Evolutionary conservation across 1,284 basidiomycete species (phyloP).

Genomic region (Cryptococcus maquisensis): DNA sequence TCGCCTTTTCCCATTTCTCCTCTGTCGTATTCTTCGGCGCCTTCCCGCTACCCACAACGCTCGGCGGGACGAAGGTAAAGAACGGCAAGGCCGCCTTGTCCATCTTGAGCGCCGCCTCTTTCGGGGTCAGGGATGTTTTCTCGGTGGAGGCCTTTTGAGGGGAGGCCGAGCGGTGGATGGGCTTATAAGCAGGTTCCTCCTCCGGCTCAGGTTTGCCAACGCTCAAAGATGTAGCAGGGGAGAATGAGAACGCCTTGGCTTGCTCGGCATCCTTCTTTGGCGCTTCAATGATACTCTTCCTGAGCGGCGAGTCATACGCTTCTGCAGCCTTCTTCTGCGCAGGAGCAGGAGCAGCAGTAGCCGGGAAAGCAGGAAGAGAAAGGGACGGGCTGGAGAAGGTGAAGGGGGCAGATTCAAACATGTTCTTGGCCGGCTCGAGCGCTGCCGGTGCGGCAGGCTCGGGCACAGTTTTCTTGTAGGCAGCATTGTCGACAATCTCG

Average conservation of each 20-base stretch:
- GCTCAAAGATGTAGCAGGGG: neutral
- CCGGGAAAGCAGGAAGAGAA: neutral
- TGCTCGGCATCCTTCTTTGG: constrained; percentile 3
- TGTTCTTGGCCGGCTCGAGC: no score
- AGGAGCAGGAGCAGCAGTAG: neutral
- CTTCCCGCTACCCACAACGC: neutral
- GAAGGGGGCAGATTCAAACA: neutral
- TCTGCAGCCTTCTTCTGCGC: neutral
- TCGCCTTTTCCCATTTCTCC: constrained; percentile 14
- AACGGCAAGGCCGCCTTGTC: constrained; percentile 22
- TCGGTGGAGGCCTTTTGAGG: neutral
- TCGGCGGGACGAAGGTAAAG: constrained; percentile 17
- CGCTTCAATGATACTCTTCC: constrained; percentile 7
- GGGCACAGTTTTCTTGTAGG: neutral
- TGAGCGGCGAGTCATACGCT: constrained; percentile 11
- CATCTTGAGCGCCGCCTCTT: constrained; percentile 35
- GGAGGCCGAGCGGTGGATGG: neutral
- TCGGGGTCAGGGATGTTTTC: constrained; percentile 27
- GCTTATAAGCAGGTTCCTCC: neutral
- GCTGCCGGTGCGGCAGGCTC: neutral
- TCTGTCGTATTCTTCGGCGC: constrained; percentile 2
- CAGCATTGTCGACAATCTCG: neutral
- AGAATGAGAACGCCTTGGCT: neutral
- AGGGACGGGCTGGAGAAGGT: neutral
- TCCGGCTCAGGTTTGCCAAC: neutral